These are phyloP conservation scores for Emmonsia crescens DNA, from an alignment of 2,329 filamentous ascomycete species.

Conservation along the genomic window DNA sequence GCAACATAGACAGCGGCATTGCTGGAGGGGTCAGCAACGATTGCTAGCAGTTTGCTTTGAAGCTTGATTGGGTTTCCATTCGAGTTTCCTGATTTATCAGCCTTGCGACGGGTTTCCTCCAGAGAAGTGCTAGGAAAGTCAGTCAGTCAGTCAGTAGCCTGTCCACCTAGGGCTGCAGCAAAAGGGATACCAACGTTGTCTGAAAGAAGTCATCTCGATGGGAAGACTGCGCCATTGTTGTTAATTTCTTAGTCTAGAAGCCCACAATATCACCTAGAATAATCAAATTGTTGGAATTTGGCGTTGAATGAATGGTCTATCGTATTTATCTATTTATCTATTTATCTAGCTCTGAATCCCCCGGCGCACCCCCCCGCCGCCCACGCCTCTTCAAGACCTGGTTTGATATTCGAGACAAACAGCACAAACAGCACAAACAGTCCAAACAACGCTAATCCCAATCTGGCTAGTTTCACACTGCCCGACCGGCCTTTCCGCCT, in stretches of 20 bases:
- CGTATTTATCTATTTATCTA: too few species aligned
- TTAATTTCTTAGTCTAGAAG: not conserved
- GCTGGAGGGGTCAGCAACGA: constrained; percentile 55
- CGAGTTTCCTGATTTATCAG: constrained; percentile 66
- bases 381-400: too few species aligned
- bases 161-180: too few species aligned
- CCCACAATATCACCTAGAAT: not conserved
- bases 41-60: constrained; percentile 75
- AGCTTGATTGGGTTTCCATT: constrained; percentile 71
- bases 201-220: constrained; percentile 83
- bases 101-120: constrained; percentile 49
- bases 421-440: constrained; percentile 5
- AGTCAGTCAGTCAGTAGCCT: constrained; percentile 12
- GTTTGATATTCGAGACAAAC: too few species aligned
- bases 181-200: constrained; percentile 55
- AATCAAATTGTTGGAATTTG: not conserved
- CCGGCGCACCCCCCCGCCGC: too few species aligned
- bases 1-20: constrained; percentile 61
- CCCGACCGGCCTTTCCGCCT: constrained; percentile 2
- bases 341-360: too few species aligned
- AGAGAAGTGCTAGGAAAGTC: constrained; percentile 35
- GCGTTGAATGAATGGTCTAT: too few species aligned
- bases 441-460: not conserved
- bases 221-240: constrained; percentile 53
- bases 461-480: not conserved